Evolutionary conservation across 192 early-diverging fungal genomes (phyloP), one percentile per base, ranked within the genome.

Genomic region (Glomus cerebriforme): DNA sequence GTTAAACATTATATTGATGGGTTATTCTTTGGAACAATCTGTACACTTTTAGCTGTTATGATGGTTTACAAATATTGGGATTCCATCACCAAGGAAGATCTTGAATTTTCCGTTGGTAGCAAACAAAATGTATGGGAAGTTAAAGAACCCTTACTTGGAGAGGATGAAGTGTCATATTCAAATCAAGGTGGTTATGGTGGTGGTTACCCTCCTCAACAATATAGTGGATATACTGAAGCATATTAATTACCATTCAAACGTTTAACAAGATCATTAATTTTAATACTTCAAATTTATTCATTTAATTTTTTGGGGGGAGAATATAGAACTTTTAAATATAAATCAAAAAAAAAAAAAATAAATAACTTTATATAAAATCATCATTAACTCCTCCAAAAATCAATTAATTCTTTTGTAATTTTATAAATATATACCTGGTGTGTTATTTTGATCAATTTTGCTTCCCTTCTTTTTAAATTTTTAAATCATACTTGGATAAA

Each of bases 51-150:
- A 72, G 92, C 90, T 47, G 94, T 96, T 54, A 96, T 96, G 95
- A 95, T 96, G 93, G 94, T 96, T 17, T 96, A 96, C 88, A 96
- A 96, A 84, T 96, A 94, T 84, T 96, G 95, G 95, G 95, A 96
- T 81, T 91, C 89, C 32, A 96, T 96, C 69, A 96, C 95, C 15
- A 96, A 96, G 79, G 95, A 96, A 82, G 95, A 96, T 86, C 85
- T 96, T 9, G 95, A 96, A 83, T 96, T 95, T 82, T 90, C 91
- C 9, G 95, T 96, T 45, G 92, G 93, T 34, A 90, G 90, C 19
- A 95, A 95, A 83, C 89, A 88, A 65, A 93, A 93, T 73, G 91
- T 92, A 0, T 96, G 94, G 94, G 94, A 96, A 82, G 89, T 93
- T 60, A 91, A 91, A 80, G 92, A 95, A 81, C n/a, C n/a, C n/a